Percentiles rank a stretch among this genome's conserved stretches.
Evolutionary conservation across 1,139 yeast genomes (phyloP).

Genomic region (Saccharomycopsis phalli): DNA sequence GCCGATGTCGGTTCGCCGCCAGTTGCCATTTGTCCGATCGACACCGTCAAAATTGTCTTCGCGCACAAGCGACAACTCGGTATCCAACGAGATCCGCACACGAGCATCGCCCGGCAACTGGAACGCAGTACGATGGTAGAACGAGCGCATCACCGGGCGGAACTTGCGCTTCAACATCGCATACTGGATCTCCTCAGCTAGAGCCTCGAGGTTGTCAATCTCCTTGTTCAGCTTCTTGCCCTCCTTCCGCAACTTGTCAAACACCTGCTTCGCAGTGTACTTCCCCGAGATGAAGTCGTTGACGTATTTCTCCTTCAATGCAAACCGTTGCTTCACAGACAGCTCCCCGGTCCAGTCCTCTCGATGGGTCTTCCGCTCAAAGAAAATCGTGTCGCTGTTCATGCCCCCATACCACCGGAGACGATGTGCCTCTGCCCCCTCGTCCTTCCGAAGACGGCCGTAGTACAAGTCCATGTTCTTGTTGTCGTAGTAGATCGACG

Average conservation of each 20-base stretch:
- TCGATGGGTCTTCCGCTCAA: conserved; percentile 94
- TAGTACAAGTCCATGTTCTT: conserved; percentile 81
- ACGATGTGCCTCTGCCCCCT: conserved; percentile 98
- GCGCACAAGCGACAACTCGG: conserved; percentile 91
- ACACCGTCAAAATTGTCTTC: conserved; percentile 93
- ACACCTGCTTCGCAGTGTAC: conserved; percentile 80
- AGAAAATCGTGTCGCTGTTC: conserved; percentile 86
- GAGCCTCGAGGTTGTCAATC: conserved; percentile 82
- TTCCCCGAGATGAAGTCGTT: conserved; percentile 76
- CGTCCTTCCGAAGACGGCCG: conserved; percentile 91
- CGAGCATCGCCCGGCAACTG: conserved; percentile 98
- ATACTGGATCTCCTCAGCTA: conserved; percentile 90
- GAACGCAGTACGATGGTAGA: conserved; percentile 96
- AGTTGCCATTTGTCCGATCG: conserved; percentile 83
- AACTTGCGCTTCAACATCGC: conserved; percentile 72
- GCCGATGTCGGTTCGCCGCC: conserved; percentile 98
- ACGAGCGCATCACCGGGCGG: conserved; percentile 92
- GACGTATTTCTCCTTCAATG: conserved; percentile 82
- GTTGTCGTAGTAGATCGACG: conserved; percentile 93
- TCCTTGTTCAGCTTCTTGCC: conserved; percentile 83
- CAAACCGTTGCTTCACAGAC: conserved; percentile 93
- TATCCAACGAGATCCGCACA: conserved; percentile 93
- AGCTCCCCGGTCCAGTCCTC: conserved; percentile 99
- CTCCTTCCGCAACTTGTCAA: conserved; percentile 86
- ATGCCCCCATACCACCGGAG: conserved; percentile 98